Evolutionary conservation across 768 basidiomycete genomes (phyloP), one percentile per base, ranked within the genome.

Genomic region (Daedalea quercina): DNA sequence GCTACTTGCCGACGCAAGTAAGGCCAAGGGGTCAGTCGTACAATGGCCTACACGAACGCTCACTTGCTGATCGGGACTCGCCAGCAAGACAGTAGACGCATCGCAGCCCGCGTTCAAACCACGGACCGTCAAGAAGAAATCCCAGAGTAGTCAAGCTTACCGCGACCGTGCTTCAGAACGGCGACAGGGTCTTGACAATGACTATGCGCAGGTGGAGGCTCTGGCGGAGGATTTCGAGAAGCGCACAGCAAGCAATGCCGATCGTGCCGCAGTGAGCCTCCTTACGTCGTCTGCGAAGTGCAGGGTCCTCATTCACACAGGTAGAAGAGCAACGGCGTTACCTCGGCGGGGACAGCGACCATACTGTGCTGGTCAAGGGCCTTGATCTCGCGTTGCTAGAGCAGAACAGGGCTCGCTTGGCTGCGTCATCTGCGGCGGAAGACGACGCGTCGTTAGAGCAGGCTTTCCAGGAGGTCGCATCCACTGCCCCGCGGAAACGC

Each of bases 401-500:
- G 17, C 44, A 45, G 26, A 45, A 45, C 17, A 12, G 84, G 68
- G 85, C 86, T 2, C 82, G 84, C 35, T 73, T 72, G 1, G 70
- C 74, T 2, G 67, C 73, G n/a, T 52, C 55, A 19, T 50, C 61
- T 17, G 72, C 78, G 13, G 72, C 75, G 3, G 84, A 84, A 44
- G 87, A 89, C 58, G 90, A 95, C 55, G 90, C 89, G 12, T 76
- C 80, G 1, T 82, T 94, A 24, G 94, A 97, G 64, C 76, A 82
- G 55, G 87, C 82, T 0, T 89, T 88, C 65, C 59, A 64, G 12
- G 80, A 81, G 55, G 75, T 69, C 9, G 63, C 74, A 50, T 33
- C 75, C 48, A 63, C 62, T 23, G 60, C 62, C n/a, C 61, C 77
- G 9, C 82, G 75, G 67, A 92, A 90, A 63, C 82, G 85, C 35